A percentile compares a stretch with the other conserved stretches of the same genome.
phyloP scores from a whole-genome alignment of 495 filamentous ascomycete species.

The Bacidia rubella region DNA sequence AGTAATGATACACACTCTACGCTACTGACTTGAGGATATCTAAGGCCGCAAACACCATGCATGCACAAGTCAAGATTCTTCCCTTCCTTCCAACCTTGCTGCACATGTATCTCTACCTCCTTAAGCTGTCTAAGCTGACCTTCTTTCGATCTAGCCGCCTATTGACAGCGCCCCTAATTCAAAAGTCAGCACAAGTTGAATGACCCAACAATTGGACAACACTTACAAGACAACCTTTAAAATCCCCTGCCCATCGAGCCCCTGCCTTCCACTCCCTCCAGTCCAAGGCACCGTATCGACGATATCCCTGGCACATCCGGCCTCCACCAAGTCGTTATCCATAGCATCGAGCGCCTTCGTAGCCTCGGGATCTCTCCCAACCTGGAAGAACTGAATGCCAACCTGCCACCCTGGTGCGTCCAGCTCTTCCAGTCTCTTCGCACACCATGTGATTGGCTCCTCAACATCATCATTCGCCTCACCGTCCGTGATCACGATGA shows the following conservation, averaged over 20 bases:
- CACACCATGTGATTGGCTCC: conserved; percentile 49
- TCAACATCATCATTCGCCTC: conserved; percentile 73
- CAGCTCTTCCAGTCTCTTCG: conserved; percentile 55
- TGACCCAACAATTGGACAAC: background rate
- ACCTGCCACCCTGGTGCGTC: conserved; percentile 74
- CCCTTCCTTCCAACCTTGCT: too few relatives aligned
- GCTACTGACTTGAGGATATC: too few relatives aligned
- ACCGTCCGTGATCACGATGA: conserved; percentile 91
- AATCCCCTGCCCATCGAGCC: conserved; percentile 52
- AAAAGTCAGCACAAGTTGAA: background rate
- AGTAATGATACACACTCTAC: too few relatives aligned
- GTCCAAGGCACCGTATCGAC: conserved; percentile 82
- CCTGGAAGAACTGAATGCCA: conserved; percentile 95
- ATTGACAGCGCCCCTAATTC: conserved; percentile 8
- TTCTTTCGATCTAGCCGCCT: conserved; percentile 13
- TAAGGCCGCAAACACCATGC: too few relatives aligned
- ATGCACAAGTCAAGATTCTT: too few relatives aligned
- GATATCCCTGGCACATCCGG: conserved; percentile 62
- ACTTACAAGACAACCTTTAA: conserved; percentile 55
- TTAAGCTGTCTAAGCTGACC: conserved; percentile 9
- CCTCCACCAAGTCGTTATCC: conserved; percentile 58
- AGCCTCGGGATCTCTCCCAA: conserved; percentile 61
- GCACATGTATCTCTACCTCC: conserved; percentile 1
- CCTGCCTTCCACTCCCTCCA: conserved; percentile 25
- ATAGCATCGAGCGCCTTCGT: conserved; percentile 52